Percentiles rank a stretch among this genome's conserved stretches.
Conservation (phyloP, 768 basidiomycete species). For the Amanita pallidorosea region DNA sequence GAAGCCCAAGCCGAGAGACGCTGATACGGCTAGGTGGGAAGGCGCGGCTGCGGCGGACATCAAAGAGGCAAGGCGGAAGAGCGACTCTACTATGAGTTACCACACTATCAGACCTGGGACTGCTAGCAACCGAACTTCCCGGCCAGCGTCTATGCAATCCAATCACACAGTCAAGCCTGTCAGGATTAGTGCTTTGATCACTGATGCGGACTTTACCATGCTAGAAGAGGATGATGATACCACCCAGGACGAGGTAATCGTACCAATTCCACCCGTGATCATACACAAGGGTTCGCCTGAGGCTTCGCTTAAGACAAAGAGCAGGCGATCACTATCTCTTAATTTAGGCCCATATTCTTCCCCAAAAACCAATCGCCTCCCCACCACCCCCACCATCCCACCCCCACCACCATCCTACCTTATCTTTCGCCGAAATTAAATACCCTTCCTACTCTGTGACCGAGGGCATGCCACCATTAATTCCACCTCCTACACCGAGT, state of each 20-base stretch:
- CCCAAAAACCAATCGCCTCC: constrained; percentile 12
- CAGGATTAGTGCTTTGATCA: constrained; percentile 57
- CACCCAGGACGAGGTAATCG: constrained; percentile 4
- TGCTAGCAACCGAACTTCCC: constrained; percentile 37
- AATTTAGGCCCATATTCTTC: constrained; percentile 27
- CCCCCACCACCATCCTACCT: constrained; percentile 12
- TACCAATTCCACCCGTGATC: constrained; percentile 1
- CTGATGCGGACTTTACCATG: constrained; percentile 57
- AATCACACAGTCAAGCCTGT: constrained; percentile 58
- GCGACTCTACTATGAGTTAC: constrained; percentile 74
- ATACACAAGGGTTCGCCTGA: constrained; percentile 26
- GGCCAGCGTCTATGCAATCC: constrained; percentile 71
- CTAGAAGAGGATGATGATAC: constrained; percentile 46
- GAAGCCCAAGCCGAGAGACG: constrained; percentile 8
- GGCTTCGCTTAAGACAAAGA: constrained; percentile 33
- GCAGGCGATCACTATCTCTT: constrained; percentile 59
- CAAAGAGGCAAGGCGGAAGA: constrained; percentile 73
- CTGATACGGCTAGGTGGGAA: constrained; percentile 11
- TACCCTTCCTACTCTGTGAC: constrained; percentile 22
- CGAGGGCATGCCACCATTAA: constrained; percentile 19
- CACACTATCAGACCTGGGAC: constrained; percentile 56
- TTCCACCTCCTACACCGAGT: constrained; percentile 13
- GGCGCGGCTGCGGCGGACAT: constrained; percentile 16
- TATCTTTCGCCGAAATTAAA: constrained; percentile 20
- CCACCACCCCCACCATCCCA: constrained; percentile 13